A percentile compares a stretch with the other conserved stretches of the same genome.
phyloP scores from a whole-genome alignment of 2,329 filamentous ascomycete species.

The Blastomyces emzantsi region DNA sequence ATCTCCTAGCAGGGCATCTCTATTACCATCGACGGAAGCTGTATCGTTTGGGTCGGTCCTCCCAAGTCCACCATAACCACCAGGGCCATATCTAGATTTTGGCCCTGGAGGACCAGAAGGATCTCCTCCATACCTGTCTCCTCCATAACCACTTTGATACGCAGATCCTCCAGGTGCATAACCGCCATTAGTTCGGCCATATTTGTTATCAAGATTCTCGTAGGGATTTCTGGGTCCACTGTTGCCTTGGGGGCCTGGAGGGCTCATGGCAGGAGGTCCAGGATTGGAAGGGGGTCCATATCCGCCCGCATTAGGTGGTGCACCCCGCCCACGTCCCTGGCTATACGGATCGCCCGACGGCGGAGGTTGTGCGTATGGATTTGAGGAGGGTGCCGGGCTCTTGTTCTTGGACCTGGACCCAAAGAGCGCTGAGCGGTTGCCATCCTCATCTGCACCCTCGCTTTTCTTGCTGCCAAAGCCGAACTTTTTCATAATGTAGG shows the following conservation, averaged over 20 bases:
- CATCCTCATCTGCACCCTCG: constrained; percentile 44
- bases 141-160: constrained; percentile 43
- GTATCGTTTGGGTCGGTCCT: constrained; percentile 42
- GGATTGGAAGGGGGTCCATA: constrained; percentile 24
- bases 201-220: constrained; percentile 20
- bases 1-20: constrained; percentile 52
- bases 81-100: constrained; percentile 39
- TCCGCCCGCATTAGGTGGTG: constrained; percentile 28
- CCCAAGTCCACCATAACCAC: constrained; percentile 50
- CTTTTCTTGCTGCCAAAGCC: constrained; percentile 45
- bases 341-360: constrained; percentile 45
- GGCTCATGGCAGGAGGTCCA: constrained; percentile 7
- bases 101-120: constrained; percentile 24
- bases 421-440: constrained; percentile 50
- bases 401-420: constrained; percentile 48
- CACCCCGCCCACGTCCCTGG: constrained; percentile 39
- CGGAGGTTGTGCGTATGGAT: constrained; percentile 49
- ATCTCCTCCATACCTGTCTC: constrained; percentile 44
- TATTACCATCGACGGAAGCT: constrained; percentile 43
- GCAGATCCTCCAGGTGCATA: constrained; percentile 36
- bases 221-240: constrained; percentile 18
- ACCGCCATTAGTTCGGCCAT: constrained; percentile 27
- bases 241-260: constrained; percentile 14
- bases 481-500: constrained; percentile 21
- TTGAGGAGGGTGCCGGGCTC: constrained; percentile 41